Conservation (phyloP, 352 stramenopile genomes). For the Phytophthora sp. region DNA sequence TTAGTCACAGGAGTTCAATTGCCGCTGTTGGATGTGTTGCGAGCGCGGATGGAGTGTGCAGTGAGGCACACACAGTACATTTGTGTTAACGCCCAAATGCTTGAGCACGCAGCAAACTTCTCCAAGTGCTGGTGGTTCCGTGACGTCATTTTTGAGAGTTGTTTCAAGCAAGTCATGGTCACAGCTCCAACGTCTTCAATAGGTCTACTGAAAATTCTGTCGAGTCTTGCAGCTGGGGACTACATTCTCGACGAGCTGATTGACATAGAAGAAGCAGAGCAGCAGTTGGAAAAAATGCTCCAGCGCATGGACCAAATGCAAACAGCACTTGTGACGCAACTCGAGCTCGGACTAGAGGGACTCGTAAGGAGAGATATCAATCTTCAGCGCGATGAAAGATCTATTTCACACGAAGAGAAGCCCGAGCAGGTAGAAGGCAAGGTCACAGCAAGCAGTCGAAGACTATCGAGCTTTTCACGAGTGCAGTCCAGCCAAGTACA, state of each 20-base stretch:
- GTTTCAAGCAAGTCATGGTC: slow-evolving; percentile 25
- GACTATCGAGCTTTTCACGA: slow-evolving; percentile 25
- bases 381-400: slow-evolving; percentile 17
- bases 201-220: slow-evolving; percentile 38
- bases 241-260: slow-evolving; percentile 47
- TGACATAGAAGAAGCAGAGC: slow-evolving; percentile 30
- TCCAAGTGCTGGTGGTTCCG: slow-evolving; percentile 66
- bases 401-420: background rate
- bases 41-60: slow-evolving; percentile 47
- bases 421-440: slow-evolving; percentile 10
- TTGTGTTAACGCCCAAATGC: slow-evolving; percentile 22
- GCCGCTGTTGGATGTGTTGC: slow-evolving; percentile 22
- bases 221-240: slow-evolving; percentile 26
- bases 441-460: slow-evolving; percentile 13
- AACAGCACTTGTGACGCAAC: slow-evolving; percentile 19
- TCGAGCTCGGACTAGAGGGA: slow-evolving; percentile 39
- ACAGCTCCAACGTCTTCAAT: slow-evolving; percentile 13
- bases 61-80: slow-evolving; percentile 55
- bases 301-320: slow-evolving; percentile 35
- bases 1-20: slow-evolving; percentile 25
- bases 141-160: slow-evolving; percentile 34
- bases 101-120: slow-evolving; percentile 39
- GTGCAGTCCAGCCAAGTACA: slow-evolving; percentile 19
- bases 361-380: slow-evolving; percentile 20
- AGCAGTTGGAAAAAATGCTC: slow-evolving; percentile 21